These are phyloP conservation scores for Cucumis cinereus DNA, from an alignment of 306 rosid species.

Conservation along the genomic window DNA sequence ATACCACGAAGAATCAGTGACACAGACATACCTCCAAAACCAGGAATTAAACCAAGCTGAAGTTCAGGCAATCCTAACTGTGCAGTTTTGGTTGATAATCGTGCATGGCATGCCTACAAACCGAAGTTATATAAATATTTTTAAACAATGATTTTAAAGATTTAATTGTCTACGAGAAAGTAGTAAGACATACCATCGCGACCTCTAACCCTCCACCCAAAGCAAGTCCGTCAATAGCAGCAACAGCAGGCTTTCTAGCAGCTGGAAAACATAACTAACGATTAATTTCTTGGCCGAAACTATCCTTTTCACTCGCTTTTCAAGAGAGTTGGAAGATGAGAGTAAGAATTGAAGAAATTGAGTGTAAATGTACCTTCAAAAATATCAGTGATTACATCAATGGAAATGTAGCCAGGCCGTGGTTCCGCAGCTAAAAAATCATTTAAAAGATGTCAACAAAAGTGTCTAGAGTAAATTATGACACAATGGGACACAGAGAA, in stretches of 20 bases:
- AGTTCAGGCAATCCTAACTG: conserved; percentile 95
- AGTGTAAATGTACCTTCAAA: background rate
- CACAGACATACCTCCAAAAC: conserved; percentile 76
- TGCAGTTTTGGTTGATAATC: conserved; percentile 77
- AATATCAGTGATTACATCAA: conserved; percentile 26
- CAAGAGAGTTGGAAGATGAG: background rate
- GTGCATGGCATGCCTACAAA: conserved; percentile 72
- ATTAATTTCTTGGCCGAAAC: background rate
- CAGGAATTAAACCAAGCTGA: conserved; percentile 95
- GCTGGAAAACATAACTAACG: conserved; percentile 32
- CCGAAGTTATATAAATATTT: background rate
- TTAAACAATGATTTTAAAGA: background rate
- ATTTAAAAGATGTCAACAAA: conserved; percentile 11
- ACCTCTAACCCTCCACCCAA: conserved; percentile 97
- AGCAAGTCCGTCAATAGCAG: conserved; percentile 97
- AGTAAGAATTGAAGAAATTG: background rate
- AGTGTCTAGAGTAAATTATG: background rate
- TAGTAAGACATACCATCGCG: conserved; percentile 62
- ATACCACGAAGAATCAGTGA: background rate
- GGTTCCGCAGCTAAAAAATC: conserved; percentile 21
- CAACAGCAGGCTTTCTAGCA: conserved; percentile 77
- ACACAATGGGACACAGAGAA: background rate
- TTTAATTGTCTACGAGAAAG: background rate
- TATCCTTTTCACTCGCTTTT: background rate
- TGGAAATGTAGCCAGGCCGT: conserved; percentile 54